These are phyloP conservation scores for Polytolypa hystricis DNA, from an alignment of 2,329 filamentous ascomycete genomes.

Conservation along the genomic window DNA sequence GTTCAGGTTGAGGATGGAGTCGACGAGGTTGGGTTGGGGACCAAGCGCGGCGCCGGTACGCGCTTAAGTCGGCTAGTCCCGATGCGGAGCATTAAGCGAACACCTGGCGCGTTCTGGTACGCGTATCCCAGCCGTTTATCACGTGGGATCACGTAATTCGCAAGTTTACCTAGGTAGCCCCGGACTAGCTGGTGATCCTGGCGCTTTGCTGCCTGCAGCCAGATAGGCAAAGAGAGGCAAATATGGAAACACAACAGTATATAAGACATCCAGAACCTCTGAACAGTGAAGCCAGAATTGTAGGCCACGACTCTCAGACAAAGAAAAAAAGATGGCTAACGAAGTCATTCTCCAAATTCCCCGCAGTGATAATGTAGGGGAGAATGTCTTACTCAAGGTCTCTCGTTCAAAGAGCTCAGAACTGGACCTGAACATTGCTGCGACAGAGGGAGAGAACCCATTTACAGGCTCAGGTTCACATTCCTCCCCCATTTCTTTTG, in stretches of 20 bases:
- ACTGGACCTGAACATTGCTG: slow-evolving; percentile 45
- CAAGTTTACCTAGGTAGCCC: neutral
- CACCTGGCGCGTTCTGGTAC: neutral
- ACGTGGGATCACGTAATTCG: slow-evolving; percentile 1
- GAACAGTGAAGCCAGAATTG: too few species aligned
- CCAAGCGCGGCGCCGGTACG: slow-evolving; percentile 3
- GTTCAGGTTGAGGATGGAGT: too few species aligned
- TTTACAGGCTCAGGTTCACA: slow-evolving; percentile 38
- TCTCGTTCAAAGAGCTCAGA: slow-evolving; percentile 22
- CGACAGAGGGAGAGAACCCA: slow-evolving; percentile 47
- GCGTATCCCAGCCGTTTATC: neutral
- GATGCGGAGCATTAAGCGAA: slow-evolving; percentile 4
- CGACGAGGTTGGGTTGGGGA: slow-evolving; percentile 5
- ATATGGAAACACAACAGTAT: too few species aligned
- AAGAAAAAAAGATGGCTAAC: slow-evolving; percentile 10
- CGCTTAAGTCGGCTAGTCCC: slow-evolving; percentile 5
- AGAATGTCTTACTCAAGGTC: slow-evolving; percentile 42
- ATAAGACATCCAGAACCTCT: too few species aligned
- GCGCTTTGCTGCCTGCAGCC: slow-evolving; percentile 1
- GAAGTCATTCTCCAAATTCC: slow-evolving; percentile 39
- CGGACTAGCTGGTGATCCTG: neutral
- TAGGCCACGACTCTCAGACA: too few species aligned
- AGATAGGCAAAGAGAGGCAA: too few species aligned
- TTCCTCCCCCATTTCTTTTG: too few species aligned
- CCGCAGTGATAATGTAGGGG: slow-evolving; percentile 31